Conservation (phyloP, 768 basidiomycete genomes). For the Lactarius trivialis region DNA sequence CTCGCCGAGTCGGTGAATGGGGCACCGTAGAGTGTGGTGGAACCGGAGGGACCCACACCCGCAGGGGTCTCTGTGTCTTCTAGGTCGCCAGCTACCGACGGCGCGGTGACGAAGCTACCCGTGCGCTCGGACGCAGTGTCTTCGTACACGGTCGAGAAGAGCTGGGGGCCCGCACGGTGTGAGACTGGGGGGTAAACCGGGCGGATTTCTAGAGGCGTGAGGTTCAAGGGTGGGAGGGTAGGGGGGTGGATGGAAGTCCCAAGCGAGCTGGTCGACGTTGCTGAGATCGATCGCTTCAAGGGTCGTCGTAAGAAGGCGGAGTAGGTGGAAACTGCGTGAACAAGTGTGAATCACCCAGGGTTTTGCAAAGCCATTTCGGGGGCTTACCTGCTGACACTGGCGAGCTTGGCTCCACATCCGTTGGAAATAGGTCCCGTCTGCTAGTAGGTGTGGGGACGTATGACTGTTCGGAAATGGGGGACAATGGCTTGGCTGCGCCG, state of each 20-base stretch:
- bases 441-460: constrained; percentile 45
- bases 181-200: constrained; percentile 18
- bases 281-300: constrained; percentile 58
- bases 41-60: neutral
- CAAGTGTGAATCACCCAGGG: neutral
- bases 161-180: constrained; percentile 24
- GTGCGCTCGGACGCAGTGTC: constrained; percentile 26
- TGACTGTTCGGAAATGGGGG: constrained; percentile 61
- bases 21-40: constrained; percentile 1
- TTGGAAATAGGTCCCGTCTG: constrained; percentile 29
- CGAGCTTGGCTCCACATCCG: constrained; percentile 23
- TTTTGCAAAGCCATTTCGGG: constrained; percentile 28
- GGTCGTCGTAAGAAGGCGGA: constrained; percentile 57
- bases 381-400: constrained; percentile 24
- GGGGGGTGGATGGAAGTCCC: constrained; percentile 45
- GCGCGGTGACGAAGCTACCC: constrained; percentile 33
- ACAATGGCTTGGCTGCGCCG: constrained; percentile 38
- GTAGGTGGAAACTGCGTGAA: constrained; percentile 28
- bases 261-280: constrained; percentile 39
- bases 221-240: constrained; percentile 45
- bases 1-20: neutral
- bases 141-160: constrained; percentile 32
- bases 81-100: constrained; percentile 16
- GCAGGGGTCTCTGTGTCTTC: constrained; percentile 12
- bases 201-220: constrained; percentile 20